phyloP scores from a whole-genome alignment of 1,284 basidiomycete species.

The Moniliophthora roreri region DNA sequence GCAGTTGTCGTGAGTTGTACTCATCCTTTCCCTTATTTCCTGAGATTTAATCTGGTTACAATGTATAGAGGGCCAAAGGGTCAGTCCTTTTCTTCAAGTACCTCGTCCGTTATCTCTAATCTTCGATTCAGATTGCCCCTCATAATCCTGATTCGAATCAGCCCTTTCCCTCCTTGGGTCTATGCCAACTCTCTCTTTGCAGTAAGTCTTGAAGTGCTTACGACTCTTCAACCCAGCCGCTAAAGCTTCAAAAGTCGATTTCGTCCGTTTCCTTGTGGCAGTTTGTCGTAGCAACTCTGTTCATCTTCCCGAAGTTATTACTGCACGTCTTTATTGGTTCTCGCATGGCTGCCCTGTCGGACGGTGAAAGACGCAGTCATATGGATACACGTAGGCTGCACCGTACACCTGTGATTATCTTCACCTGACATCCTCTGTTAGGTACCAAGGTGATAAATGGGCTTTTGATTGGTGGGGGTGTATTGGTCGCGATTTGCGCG shows the following conservation, averaged over 20 bases:
- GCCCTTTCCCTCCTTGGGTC: constrained; percentile 81
- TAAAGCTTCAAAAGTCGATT: constrained; percentile 57
- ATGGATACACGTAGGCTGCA: constrained; percentile 69
- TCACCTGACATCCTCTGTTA: constrained; percentile 23
- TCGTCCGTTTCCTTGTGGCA: constrained; percentile 71
- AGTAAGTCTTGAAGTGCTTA: constrained; percentile 41
- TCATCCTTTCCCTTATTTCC: neutral
- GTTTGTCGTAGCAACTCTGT: constrained; percentile 71
- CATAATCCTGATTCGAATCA: constrained; percentile 79
- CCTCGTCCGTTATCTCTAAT: neutral
- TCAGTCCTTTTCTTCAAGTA: neutral
- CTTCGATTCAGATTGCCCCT: constrained; percentile 47
- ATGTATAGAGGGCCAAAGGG: constrained; percentile 16
- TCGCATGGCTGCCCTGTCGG: constrained; percentile 70
- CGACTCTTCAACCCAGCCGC: neutral
- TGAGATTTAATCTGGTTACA: neutral
- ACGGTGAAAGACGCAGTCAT: constrained; percentile 67
- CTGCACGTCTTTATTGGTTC: constrained; percentile 80
- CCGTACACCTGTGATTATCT: constrained; percentile 1
- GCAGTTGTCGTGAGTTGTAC: constrained; percentile 62
- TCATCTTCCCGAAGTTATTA: constrained; percentile 68
- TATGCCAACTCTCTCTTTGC: constrained; percentile 80
- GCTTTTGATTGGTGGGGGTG: constrained; percentile 55
- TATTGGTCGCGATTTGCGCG: constrained; percentile 53
- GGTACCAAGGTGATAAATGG: constrained; percentile 68